These are phyloP conservation scores for Ceratobasidium papillatum DNA, from an alignment of 1,284 basidiomycete genomes.

Conservation along the genomic window DNA sequence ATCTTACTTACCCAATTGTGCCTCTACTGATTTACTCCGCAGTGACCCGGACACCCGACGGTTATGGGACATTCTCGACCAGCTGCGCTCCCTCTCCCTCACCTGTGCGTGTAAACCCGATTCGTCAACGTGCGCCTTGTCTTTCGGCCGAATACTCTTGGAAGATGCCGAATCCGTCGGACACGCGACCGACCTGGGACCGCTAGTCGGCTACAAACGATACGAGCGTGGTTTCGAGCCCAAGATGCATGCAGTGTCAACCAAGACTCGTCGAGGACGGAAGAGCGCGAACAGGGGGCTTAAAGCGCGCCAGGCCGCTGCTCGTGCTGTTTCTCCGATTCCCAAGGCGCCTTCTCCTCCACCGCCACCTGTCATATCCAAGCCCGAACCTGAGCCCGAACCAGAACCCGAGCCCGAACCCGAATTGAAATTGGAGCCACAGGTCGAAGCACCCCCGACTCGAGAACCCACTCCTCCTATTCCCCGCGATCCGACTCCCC, in stretches of 20 bases:
- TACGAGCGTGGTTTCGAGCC: conserved; percentile 34
- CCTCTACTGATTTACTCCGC: conserved; percentile 40
- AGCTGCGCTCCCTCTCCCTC: conserved; percentile 48
- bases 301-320: conserved; percentile 44
- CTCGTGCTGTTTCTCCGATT: conserved; percentile 13
- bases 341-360: conserved; percentile 39
- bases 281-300: conserved; percentile 19
- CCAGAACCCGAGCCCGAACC: conserved; percentile 28
- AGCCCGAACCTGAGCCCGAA: conserved; percentile 14
- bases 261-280: conserved; percentile 30
- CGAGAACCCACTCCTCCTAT: conserved; percentile 45
- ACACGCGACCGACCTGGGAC: conserved; percentile 26
- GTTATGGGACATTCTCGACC: conserved; percentile 39
- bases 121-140: conserved; percentile 22
- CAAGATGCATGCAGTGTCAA: conserved; percentile 22
- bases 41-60: conserved; percentile 44
- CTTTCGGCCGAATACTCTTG: conserved; percentile 35
- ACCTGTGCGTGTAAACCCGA: conserved; percentile 36
- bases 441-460: conserved; percentile 23
- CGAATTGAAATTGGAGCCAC: conserved; percentile 26
- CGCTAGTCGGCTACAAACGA: conserved; percentile 25
- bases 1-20: conserved; percentile 49
- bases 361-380: conserved; percentile 22
- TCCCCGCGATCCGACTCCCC: conserved; percentile 53
- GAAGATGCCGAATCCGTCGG: conserved; percentile 28